These are phyloP conservation scores for Tolypocladium endophyticum DNA, from an alignment of 2,329 filamentous ascomycete genomes.

Conservation along the genomic window DNA sequence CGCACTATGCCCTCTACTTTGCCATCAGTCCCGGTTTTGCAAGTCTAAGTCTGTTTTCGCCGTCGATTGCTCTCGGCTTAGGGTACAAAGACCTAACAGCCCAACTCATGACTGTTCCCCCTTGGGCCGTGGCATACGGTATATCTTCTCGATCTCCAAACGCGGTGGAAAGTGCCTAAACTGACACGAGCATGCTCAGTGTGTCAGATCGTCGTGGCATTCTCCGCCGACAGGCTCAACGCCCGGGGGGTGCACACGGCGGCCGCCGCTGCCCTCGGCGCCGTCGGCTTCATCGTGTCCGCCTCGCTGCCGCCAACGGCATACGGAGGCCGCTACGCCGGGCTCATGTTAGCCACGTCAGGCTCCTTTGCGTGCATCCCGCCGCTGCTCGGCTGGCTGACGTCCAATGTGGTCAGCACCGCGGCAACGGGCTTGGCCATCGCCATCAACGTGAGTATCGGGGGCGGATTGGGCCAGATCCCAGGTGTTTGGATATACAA, in stretches of 20 bases:
- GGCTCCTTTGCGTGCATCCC: conserved; percentile 61
- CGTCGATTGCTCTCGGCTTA: conserved; percentile 47
- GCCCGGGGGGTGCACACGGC: conserved; percentile 36
- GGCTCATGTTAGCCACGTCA: conserved; percentile 55
- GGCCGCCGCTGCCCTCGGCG: conserved; percentile 30
- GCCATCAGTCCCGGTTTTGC: conserved; percentile 44
- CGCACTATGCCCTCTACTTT: conserved; percentile 47
- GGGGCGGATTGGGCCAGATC: conserved; percentile 59
- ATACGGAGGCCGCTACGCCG: conserved; percentile 54
- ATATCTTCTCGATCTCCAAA: too few relatives aligned
- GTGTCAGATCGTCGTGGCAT: conserved; percentile 34
- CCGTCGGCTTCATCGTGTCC: conserved; percentile 46
- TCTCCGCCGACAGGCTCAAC: conserved; percentile 53
- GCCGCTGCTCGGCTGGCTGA: conserved; percentile 60
- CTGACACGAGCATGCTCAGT: conserved; percentile 12
- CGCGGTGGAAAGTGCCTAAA: conserved; percentile 7
- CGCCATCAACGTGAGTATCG: conserved; percentile 57
- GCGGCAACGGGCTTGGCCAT: conserved; percentile 58
- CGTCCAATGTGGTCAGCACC: conserved; percentile 56
- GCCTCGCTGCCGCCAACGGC: conserved; percentile 50
- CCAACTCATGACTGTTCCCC: conserved; percentile 57
- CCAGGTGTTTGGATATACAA: conserved; percentile 68
- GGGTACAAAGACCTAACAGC: conserved; percentile 40
- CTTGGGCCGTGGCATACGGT: conserved; percentile 51
- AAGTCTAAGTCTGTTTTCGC: conserved; percentile 50